Evolutionary conservation across 2,329 filamentous ascomycete genomes (phyloP), one percentile per base, ranked within the genome.

Genomic region (Aureobasidium sp.): DNA sequence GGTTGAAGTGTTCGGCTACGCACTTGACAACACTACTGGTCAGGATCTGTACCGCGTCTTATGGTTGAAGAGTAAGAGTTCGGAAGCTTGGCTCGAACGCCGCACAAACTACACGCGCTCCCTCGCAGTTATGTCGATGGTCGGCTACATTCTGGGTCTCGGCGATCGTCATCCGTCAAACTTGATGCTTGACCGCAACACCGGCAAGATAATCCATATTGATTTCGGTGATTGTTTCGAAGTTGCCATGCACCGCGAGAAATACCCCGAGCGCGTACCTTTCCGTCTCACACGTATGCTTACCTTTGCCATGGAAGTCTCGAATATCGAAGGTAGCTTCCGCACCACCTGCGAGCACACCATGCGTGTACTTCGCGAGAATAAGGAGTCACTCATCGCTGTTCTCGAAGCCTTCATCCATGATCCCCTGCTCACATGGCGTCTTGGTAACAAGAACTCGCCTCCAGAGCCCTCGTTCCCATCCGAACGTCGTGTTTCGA

Each of bases 221-320:
- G 96, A 99, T 84, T 99, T 99, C 74, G 97, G 96, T 72, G 96
- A 99, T 82, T 99, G 96, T 78, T 99, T 99, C 82, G 96, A 99
- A 79, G 94, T 99, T 62, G 96, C 97, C 31, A 99, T 98, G 95
- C 97, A 99, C 82, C 93, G 97, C 71, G 97, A 99, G 80, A 99
- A 99, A 79, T 99, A 98, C 76, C 96, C 96, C 0, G 96, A 99
- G 80, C 87, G 95, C 61, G 96, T 99, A 66, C 97, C 96, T 0
- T 99, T 99, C 93, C 91, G 97, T 66, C 85, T 99, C 55, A 99
- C 96, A 3, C 90, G 96, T 71, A 99, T 99, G 96, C 89, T 99
- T 80, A 99, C 97, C 0, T 99, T 98, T 77, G 97, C 97, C 27
- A 99, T 99, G 96, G 96, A 99, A 82, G 96, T 99, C 65, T 98